Evolutionary conservation across 768 basidiomycete species (phyloP).

Genomic region (Hericium alpestre): DNA sequence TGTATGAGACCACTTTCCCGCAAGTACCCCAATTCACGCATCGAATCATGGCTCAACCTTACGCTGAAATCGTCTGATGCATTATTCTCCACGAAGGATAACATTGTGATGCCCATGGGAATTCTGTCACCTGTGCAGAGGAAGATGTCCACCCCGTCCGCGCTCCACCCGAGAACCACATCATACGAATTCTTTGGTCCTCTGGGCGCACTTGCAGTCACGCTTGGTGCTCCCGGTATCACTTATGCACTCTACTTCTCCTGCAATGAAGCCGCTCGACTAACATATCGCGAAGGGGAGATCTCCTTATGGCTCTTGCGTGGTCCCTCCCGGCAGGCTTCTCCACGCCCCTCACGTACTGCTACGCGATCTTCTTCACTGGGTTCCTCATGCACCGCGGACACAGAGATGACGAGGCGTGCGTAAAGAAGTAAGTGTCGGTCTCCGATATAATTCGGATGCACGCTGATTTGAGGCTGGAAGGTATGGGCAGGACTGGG

Average conservation of each 20-base stretch:
- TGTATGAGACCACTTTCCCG: no score
- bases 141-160: neutral
- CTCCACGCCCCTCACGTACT: conserved; percentile 88
- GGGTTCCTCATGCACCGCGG: conserved; percentile 91
- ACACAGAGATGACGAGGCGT: conserved; percentile 82
- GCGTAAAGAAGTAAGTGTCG: conserved; percentile 47
- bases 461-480: neutral
- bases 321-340: conserved; percentile 94
- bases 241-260: conserved; percentile 70
- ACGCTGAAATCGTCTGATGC: no score
- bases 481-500: conserved; percentile 93
- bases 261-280: conserved; percentile 48
- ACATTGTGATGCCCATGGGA: no score
- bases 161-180: conserved; percentile 57
- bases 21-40: no score
- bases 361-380: conserved; percentile 86
- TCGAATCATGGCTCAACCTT: no score
- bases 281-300: no score
- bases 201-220: conserved; percentile 61
- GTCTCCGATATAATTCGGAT: neutral
- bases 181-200: conserved; percentile 79
- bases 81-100: no score
- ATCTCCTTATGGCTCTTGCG: conserved; percentile 79
- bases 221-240: conserved; percentile 56
- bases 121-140: no score